Evolutionary conservation across 2,329 filamentous ascomycete species (phyloP).

Genomic region (Arthrobotrys sinensis): DNA sequence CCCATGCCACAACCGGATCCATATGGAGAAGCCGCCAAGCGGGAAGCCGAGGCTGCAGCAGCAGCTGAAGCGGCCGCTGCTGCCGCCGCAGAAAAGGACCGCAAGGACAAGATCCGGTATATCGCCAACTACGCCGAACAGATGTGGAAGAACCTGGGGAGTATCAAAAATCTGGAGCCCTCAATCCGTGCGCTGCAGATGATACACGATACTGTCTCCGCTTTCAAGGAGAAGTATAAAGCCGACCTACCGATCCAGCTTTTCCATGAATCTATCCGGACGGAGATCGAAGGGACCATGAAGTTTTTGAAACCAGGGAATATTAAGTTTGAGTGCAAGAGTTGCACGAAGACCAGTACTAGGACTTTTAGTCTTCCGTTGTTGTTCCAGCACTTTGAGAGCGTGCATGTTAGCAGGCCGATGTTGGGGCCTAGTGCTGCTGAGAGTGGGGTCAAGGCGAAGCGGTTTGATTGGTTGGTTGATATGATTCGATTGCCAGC

Average conservation of each 20-base stretch:
- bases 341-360: slow-evolving; percentile 47
- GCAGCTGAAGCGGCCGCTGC: slow-evolving; percentile 34
- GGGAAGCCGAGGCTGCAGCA: slow-evolving; percentile 46
- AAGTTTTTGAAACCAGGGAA: slow-evolving; percentile 61
- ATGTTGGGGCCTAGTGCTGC: slow-evolving; percentile 63
- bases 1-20: slow-evolving; percentile 43
- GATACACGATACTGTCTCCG: slow-evolving; percentile 65
- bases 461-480: slow-evolving; percentile 72
- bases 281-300: slow-evolving; percentile 46
- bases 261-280: slow-evolving; percentile 66
- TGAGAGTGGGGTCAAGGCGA: slow-evolving; percentile 63
- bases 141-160: slow-evolving; percentile 49
- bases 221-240: slow-evolving; percentile 69
- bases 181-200: slow-evolving; percentile 52
- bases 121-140: slow-evolving; percentile 50
- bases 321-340: slow-evolving; percentile 54
- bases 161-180: slow-evolving; percentile 42
- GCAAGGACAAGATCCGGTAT: slow-evolving; percentile 49
- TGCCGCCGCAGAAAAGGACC: slow-evolving; percentile 42
- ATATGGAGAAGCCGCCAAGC: slow-evolving; percentile 50
- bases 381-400: slow-evolving; percentile 65
- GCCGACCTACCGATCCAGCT: slow-evolving; percentile 67
- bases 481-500: slow-evolving; percentile 76
- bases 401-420: slow-evolving; percentile 64
- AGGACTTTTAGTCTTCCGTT: slow-evolving; percentile 62